Conservation (phyloP, 1,139 yeast species). For the Arxiozyma bovina region DNA sequence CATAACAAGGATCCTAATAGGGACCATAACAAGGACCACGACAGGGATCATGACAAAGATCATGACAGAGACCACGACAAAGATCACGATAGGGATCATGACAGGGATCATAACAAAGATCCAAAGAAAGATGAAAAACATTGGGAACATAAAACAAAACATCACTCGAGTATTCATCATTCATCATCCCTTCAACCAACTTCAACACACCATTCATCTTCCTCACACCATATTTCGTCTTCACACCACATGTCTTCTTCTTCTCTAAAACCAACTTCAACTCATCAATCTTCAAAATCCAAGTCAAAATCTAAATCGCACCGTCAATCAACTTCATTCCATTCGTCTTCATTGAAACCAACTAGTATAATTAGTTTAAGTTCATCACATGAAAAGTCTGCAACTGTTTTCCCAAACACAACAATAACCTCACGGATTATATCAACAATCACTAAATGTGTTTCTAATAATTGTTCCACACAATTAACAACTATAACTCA, state of each 20-base stretch:
- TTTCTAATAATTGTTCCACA: constrained; percentile 1
- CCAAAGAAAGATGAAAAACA: not conserved
- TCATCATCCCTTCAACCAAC: not conserved
- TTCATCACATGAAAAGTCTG: not conserved
- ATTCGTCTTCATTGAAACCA: not conserved
- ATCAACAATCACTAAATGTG: not conserved
- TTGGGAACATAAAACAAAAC: not conserved
- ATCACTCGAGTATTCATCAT: not conserved
- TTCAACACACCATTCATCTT: constrained; percentile 1
- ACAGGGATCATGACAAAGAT: not conserved
- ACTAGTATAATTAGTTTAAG: not conserved
- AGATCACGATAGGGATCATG: not conserved
- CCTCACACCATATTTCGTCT: constrained; percentile 1
- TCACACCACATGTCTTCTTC: constrained; percentile 2
- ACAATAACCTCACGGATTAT: not conserved
- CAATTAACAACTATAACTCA: not conserved
- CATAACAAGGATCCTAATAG: not conserved
- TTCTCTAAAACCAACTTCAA: not conserved
- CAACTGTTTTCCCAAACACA: not conserved
- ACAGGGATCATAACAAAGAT: not conserved
- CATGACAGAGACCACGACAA: not conserved
- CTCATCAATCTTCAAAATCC: not conserved
- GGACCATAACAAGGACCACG: not conserved
- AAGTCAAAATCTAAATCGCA: not conserved
- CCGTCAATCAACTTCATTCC: not conserved